Base-by-base conservation (phyloP, 2,329 filamentous ascomycete species). In the Colletotrichum plurivorum region DNA sequence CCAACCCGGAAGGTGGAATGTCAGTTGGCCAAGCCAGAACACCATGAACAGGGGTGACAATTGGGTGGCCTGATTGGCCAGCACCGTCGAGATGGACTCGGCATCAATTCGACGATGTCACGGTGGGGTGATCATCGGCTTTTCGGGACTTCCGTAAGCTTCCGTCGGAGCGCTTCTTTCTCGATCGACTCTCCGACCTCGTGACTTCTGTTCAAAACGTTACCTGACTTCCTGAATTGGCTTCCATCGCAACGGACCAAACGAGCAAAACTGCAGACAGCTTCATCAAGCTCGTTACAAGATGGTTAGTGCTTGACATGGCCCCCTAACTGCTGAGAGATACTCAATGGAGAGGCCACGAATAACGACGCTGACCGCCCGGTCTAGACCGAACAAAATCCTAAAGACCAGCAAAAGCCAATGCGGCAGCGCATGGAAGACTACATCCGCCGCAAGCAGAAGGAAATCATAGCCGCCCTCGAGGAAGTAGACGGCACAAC, bases 361-460 rank as follows among this genome's bases (percentile, higher is more conserved):
- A 6, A 43, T n/a, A 7, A 2, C 13, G 13, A 43, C 13, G 13
- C 15, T 48, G 45, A 48, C 45, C 6, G 3, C 31, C 7, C 18
- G 16, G 9, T 3, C 18, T 18, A 48, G 45, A n/a, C 45, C n/a
- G 45, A 48, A 7, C 16, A 6, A 10, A 48, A 7, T 7, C 6
- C 45, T 1, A 2, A n/a, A 22, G 45, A 22, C 13, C 18, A 4
- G 18, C 45, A 48, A 12, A n/a, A 7, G 2, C 95, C 95, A 2
- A 98, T 99, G 95, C 94, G 96, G 61, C 87, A 98, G 64, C 93
- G 95, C 72, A 98, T 98, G 96, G 96, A 98, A 82, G 90, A 93
- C 75, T 93, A 98, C 78, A 97, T 98, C 81, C 96, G 95, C 79
- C 89, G 94, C 74, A 94, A 98, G 75, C 96, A 98, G 78, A 89